These are phyloP conservation scores for Penicillium simplicissimum DNA, from an alignment of 495 filamentous ascomycete genomes.

Conservation along the genomic window DNA sequence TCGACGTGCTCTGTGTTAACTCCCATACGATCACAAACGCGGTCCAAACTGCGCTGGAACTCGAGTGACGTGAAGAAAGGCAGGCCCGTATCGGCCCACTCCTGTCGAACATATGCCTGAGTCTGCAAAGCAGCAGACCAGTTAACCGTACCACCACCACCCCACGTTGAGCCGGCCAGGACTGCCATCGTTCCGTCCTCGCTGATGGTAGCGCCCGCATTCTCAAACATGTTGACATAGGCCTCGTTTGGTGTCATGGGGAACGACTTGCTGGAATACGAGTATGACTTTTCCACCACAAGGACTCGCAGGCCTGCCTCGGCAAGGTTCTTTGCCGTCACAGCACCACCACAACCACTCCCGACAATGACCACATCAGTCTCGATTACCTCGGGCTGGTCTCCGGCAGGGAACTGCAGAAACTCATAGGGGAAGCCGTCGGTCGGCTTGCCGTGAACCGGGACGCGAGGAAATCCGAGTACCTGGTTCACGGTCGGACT, in stretches of 20 bases:
- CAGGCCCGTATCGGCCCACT: slow-evolving; percentile 77
- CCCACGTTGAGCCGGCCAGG: slow-evolving; percentile 74
- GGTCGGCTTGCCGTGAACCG: slow-evolving; percentile 59
- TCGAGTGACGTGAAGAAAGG: slow-evolving; percentile 74
- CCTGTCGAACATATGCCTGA: slow-evolving; percentile 74
- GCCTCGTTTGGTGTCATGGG: slow-evolving; percentile 67
- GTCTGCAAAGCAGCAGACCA: slow-evolving; percentile 85
- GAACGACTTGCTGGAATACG: slow-evolving; percentile 69
- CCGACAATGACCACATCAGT: slow-evolving; percentile 85
- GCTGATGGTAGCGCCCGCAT: slow-evolving; percentile 49
- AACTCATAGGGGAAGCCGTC: slow-evolving; percentile 57
- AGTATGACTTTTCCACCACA: slow-evolving; percentile 80
- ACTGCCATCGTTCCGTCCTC: slow-evolving; percentile 66
- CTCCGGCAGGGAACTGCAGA: slow-evolving; percentile 48
- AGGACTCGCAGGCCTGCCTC: slow-evolving; percentile 72
- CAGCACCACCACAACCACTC: slow-evolving; percentile 84
- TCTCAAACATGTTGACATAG: slow-evolving; percentile 63
- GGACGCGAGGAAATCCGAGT: slow-evolving; percentile 62
- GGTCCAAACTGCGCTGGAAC: slow-evolving; percentile 75
- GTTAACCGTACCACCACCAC: slow-evolving; percentile 85
- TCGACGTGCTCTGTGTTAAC: slow-evolving; percentile 64
- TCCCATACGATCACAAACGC: slow-evolving; percentile 73
- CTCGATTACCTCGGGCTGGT: slow-evolving; percentile 58
- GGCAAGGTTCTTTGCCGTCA: slow-evolving; percentile 77
- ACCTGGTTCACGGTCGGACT: slow-evolving; percentile 57